Evolutionary conservation across 23 red algal species (phyloP).

Genomic region (Agarophyton chilense): DNA sequence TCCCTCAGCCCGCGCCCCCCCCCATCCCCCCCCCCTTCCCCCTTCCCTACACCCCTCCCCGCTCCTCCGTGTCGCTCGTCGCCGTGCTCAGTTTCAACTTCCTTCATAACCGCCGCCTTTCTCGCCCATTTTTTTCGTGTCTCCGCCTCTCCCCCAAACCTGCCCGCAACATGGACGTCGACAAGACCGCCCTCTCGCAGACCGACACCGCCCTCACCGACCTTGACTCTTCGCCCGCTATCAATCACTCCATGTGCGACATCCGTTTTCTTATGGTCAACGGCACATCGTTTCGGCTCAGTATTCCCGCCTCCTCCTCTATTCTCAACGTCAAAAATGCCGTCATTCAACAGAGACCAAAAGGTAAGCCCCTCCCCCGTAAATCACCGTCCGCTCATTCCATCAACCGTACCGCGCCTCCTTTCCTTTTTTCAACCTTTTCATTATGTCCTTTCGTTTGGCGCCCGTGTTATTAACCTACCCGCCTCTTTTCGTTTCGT

Average conservation of each 20-base stretch:
- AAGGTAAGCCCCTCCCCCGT: constrained; percentile 38
- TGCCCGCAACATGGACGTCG: background rate
- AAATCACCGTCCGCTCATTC: background rate
- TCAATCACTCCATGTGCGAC: constrained; percentile 29
- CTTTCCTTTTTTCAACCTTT: no score
- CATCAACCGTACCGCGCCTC: no score
- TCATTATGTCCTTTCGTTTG: background rate
- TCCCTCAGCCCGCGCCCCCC: background rate
- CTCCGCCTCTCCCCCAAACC: background rate
- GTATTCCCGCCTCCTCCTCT: constrained; percentile 31
- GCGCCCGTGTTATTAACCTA: background rate
- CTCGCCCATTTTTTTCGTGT: background rate
- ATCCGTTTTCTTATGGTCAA: constrained; percentile 68
- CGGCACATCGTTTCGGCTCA: constrained; percentile 57
- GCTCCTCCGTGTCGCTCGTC: no score
- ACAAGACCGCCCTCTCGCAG: constrained; percentile 26
- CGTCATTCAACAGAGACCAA: constrained; percentile 52
- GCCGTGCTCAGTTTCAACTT: no score
- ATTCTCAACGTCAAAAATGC: constrained; percentile 41
- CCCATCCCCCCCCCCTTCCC: background rate
- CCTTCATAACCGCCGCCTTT: background rate
- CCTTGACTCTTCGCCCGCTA: constrained; percentile 6
- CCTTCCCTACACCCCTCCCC: background rate
- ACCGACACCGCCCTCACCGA: constrained; percentile 19
- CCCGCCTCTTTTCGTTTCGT: background rate